Conservation (phyloP, 495 filamentous ascomycete genomes). For the Aspergillus saccharolyticus region DNA sequence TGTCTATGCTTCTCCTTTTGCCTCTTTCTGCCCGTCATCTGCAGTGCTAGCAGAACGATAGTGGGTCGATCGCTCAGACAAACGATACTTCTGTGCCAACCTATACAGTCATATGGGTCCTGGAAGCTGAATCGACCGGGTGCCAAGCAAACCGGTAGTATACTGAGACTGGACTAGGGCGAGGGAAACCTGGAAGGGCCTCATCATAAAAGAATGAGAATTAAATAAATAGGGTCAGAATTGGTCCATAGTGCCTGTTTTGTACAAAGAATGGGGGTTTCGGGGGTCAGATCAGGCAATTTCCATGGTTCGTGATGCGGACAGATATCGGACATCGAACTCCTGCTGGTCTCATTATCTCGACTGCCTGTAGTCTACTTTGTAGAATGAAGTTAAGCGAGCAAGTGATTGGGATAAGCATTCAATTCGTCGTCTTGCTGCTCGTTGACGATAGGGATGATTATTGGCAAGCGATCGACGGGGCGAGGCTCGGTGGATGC, state of each 20-base stretch:
- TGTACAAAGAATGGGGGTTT: neutral
- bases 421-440: neutral
- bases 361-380: neutral
- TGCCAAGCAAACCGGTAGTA: neutral
- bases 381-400: neutral
- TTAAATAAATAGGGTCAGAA: neutral
- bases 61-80: neutral
- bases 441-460: neutral
- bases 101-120: neutral
- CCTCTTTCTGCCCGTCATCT: neutral
- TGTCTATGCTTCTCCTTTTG: neutral
- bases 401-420: neutral
- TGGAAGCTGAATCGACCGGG: neutral
- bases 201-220: neutral
- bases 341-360: neutral
- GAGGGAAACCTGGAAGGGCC: neutral
- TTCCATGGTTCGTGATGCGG: slow-evolving; percentile 1
- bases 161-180: neutral
- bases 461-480: slow-evolving; percentile 22
- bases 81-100: neutral
- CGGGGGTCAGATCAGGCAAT: neutral
- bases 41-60: neutral
- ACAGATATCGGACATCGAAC: neutral
- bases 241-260: neutral
- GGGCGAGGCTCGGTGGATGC: slow-evolving; percentile 14